Conservation (phyloP, 139 green algal genomes). For the Chlorella sorokiniana region DNA sequence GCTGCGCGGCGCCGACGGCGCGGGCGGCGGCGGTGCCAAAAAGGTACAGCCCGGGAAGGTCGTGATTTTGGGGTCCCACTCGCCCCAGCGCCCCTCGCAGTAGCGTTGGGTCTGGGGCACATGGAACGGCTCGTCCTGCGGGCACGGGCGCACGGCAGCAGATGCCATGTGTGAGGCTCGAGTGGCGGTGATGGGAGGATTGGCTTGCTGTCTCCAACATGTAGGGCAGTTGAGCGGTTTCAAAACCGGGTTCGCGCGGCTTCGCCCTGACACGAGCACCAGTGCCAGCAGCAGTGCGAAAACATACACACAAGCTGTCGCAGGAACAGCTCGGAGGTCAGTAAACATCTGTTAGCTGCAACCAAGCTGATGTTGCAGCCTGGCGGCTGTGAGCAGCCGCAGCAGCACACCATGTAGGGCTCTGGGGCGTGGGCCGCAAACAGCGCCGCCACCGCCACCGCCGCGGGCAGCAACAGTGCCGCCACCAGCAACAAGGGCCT, state of each 20-base stretch:
- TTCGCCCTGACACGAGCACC: no score
- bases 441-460: background rate
- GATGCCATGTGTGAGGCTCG: no score
- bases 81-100: conserved; percentile 68
- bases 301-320: background rate
- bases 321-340: background rate
- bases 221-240: background rate
- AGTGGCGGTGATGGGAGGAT: no score
- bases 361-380: background rate
- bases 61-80: conserved; percentile 95
- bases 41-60: conserved; percentile 92
- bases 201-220: no score
- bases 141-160: background rate
- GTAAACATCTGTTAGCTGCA: background rate
- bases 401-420: conserved; percentile 50
- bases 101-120: conserved; percentile 86
- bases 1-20: background rate
- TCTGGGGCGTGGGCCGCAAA: conserved; percentile 38
- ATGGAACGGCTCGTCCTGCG: conserved; percentile 95
- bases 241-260: background rate
- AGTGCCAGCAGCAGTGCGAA: no score
- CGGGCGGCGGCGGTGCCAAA: conserved; percentile 42
- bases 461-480: background rate
- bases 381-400: background rate
- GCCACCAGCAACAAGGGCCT: background rate